Evolutionary conservation across 352 stramenopile genomes (phyloP), one percentile per base, ranked within the genome.

Genomic region (Ophiocytium majus): DNA sequence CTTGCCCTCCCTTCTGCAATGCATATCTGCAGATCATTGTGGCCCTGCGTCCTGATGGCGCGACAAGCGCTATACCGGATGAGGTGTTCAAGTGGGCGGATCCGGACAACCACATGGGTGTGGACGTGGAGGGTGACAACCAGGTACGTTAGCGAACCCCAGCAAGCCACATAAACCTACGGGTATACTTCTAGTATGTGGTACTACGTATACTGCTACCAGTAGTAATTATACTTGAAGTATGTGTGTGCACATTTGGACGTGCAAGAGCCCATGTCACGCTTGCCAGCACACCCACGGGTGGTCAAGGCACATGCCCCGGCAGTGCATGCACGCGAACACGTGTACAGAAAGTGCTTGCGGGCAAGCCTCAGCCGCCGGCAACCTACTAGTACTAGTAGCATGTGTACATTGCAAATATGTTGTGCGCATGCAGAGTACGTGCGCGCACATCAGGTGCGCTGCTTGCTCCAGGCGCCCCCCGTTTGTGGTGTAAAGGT

Each of bases 21-120:
- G n/a, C n/a, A n/a, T n/a, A n/a, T n/a, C 5, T 78, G 35, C 35
- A 78, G 66, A 78, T 78, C 32, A 78, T 78, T 14, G 35, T 78
- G 32, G 5, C 5, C 5, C 35, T 78, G 5, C 32, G 66, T 14
- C 66, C 66, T 35, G 66, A 78, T 78, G 66, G 66, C 14, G 5
- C 5, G 5, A 43, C 66, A 5, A 10, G 10, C 32, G 32, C 35
- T 10, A 78, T 78, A 17, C 66, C 66, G 5, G 35, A 78, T 5
- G 66, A 78, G 10, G 66, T 78, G 32, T 14, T 43, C 32, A 78
- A 78, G 35, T 78, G 66, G 66, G 66, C 66, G 14, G 66, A 78
- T 14, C 66, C 66, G 5, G 66, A 78, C 17, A 78, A 78, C 35
- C 66, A 78, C 66, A 78, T 78, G 66, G 66, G 66, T 78, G 66